A percentile compares a stretch with the other conserved stretches of the same genome.
Evolutionary conservation across 306 rosid species (phyloP).

Genomic region (Cucumis sativus): DNA sequence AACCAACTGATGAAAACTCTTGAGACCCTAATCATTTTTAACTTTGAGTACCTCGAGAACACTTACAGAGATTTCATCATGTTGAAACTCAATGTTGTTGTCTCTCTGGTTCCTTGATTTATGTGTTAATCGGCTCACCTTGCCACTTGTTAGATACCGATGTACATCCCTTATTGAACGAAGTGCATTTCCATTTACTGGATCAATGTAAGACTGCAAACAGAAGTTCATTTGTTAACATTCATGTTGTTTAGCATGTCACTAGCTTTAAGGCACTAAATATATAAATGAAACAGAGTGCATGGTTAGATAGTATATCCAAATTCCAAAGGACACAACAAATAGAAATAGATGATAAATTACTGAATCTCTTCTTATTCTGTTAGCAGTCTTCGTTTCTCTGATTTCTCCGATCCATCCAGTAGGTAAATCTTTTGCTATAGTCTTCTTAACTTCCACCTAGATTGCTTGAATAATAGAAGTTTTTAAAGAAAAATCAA

Average conservation of each 20-base stretch:
- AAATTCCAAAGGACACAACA: background rate
- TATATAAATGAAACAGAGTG: background rate
- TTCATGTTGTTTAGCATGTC: background rate
- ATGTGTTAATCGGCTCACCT: slow-evolving; percentile 22
- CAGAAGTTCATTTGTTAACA: slow-evolving; percentile 6
- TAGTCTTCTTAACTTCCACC: slow-evolving; percentile 45
- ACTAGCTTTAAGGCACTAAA: background rate
- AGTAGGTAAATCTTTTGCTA: slow-evolving; percentile 43
- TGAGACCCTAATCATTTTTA: too few species aligned
- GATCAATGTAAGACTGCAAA: slow-evolving; percentile 56
- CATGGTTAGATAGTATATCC: background rate
- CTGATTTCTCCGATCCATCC: slow-evolving; percentile 55
- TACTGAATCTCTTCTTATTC: slow-evolving; percentile 49
- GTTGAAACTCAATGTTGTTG: slow-evolving; percentile 14
- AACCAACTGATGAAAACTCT: background rate
- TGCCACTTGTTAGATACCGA: slow-evolving; percentile 39
- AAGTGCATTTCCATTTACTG: slow-evolving; percentile 39
- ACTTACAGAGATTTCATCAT: slow-evolving; percentile 25
- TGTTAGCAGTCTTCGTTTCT: slow-evolving; percentile 22
- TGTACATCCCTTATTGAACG: slow-evolving; percentile 41
- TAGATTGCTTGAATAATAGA: slow-evolving; percentile 47
- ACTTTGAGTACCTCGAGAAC: background rate
- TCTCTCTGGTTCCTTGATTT: slow-evolving; percentile 16
- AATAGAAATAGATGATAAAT: slow-evolving; percentile 1
- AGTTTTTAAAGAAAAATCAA: slow-evolving; percentile 22